Conservation (phyloP, 73 alveolate genomes). For the Paramecium sonneborni region DNA sequence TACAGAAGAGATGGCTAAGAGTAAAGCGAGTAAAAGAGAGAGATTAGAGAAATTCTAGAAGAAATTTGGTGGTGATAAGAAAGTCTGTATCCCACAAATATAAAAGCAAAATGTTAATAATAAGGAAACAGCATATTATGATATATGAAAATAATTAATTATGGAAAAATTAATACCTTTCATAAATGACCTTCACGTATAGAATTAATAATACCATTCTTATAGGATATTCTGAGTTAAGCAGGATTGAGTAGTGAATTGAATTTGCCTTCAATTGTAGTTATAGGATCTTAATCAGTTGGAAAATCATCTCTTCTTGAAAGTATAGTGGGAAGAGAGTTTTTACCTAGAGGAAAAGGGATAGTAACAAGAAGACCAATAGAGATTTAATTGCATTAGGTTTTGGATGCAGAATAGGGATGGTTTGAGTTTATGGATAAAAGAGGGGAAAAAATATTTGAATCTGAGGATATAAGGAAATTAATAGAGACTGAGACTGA, state of each 20-base stretch:
- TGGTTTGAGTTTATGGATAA: constrained; percentile 79
- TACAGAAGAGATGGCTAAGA: background rate
- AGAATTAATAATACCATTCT: no score
- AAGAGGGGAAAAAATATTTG: constrained; percentile 71
- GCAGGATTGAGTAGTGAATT: background rate
- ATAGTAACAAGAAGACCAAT: constrained; percentile 96
- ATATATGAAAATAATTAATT: background rate
- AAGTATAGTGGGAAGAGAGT: constrained; percentile 92
- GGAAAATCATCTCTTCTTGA: constrained; percentile 95
- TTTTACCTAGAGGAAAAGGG: constrained; percentile 95
- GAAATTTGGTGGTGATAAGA: background rate
- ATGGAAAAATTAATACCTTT: constrained; percentile 69
- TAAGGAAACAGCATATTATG: no score
- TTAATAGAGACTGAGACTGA: constrained; percentile 85
- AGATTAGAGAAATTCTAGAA: background rate
- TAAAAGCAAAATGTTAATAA: no score
- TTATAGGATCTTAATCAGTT: constrained; percentile 80
- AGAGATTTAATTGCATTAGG: constrained; percentile 74
- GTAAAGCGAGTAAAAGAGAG: background rate
- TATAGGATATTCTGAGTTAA: constrained; percentile 34
- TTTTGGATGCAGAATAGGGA: constrained; percentile 34
- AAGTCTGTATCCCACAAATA: background rate
- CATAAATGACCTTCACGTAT: constrained; percentile 60
- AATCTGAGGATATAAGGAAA: constrained; percentile 75
- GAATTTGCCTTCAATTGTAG: constrained; percentile 75